Evolutionary conservation across 2,329 filamentous ascomycete species (phyloP), one percentile per base, ranked within the genome.

Genomic region (Sclerotinia sclerotiorum): DNA sequence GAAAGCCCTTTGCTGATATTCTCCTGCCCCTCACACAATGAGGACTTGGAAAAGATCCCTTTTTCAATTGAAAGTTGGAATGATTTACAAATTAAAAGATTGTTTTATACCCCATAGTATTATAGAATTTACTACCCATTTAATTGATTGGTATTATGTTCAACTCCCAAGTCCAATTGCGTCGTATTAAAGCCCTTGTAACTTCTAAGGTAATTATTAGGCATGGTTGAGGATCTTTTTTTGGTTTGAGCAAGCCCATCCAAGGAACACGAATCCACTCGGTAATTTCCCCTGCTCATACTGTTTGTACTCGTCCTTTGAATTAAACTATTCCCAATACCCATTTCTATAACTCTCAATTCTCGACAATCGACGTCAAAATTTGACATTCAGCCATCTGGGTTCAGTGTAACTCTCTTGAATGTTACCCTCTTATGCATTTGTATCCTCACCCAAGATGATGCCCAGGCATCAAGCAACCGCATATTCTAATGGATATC

Each of bases 401-500:
- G 65, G 56, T 67, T 62, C 48, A 68, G 51, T 42, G 39, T 65
- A 56, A 57, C 58, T 44, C 42, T 62, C 65, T 73, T 80, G 79
- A 78, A 88, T 89, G 87, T 81, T 89, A 77, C 87, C 87, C 73
- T 84, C 85, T 76, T 85, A 88, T 83, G 79, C 82, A 72, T 70
- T 67, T 65, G 55, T 51, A 56, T 68, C 69, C 82, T 70, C 61
- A 57, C 70, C 71, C 79, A 88, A 88, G 82, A 91, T 90, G 88
- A 93, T 95, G 88, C 91, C 94, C 79, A 88, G 93, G 83, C 92
- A 97, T 84, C 86, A 90, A 78, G 82, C 83, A 70, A 82, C 83
- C 80, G 89, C 89, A 79, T 94, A 91, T 80, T 87, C 90, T 72
- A 97, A 95, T 82, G 94, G 93, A 78, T 94, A 94, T 79, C 90